Base-by-base conservation (phyloP, 1,284 basidiomycete species). In the Erythrobasidium hasegawianum region DNA sequence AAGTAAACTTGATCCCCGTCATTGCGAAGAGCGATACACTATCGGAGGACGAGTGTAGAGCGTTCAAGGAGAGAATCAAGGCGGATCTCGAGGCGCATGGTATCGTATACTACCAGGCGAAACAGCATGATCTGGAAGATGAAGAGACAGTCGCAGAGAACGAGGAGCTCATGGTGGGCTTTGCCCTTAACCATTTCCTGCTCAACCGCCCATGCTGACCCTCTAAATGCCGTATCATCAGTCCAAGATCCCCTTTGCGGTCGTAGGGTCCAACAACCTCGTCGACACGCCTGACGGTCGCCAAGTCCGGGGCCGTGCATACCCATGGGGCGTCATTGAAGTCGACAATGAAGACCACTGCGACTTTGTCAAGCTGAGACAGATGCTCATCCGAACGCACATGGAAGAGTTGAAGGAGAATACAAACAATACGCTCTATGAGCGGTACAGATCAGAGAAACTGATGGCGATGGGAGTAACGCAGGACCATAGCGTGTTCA, bases 331-430 rank as follows among this genome's bases (percentile, higher is more conserved):
- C 78, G 87, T 92, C 62, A 90, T 97, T 71, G 94, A 97, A 78
- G 94, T 97, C 56, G 93, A 97, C 81, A 96, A 97, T 75, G 93
- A 97, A 77, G 89, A 91, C 38, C 93, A 97, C 77, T 97, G 94
- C 73, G 94, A 97, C 78, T 97, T 97, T 78, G 91, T 96, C 78
- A 97, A 97, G 80, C 87, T 97, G 69, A 86, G 94, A 61, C 94
- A 97, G 79, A 97, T 97, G 94, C 87, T 97, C 53, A 88, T 97
- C 73, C 84, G 93, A 70, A 96, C 94, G 5, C 94, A 96, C 78
- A 97, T 97, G 94, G 94, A 97, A 78, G 93, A 97, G 78, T 82
- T 97, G 70, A 83, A 93, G 75, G 94, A 97, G 80, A 87, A 92
- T 78, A 97, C 94, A 72, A 92, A 93, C 76, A 86, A 90, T 73